A percentile compares a stretch with the other conserved stretches of the same genome.
phyloP scores from a whole-genome alignment of 225 moss, liverwort and hornwort genomes.

The Sphagnum tenellum region DNA sequence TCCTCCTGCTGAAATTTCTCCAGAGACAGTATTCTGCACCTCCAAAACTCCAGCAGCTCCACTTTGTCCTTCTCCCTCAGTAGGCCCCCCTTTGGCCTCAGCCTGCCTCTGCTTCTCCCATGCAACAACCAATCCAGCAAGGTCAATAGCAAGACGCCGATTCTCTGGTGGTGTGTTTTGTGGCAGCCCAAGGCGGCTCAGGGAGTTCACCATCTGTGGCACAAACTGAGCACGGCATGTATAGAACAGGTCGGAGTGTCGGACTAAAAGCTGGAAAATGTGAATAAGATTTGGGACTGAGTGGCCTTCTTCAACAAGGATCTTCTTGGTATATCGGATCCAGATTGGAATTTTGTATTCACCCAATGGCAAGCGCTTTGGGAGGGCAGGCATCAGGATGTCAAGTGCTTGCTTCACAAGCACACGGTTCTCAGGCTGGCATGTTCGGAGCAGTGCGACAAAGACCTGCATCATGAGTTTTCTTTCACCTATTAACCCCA shows the following conservation, averaged over 20 bases:
- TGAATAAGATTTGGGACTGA: conserved; percentile 97
- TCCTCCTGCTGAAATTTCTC: conserved; percentile 4
- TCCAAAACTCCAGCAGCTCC: conserved; percentile 19
- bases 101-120: conserved; percentile 98
- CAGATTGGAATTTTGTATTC: conserved; percentile 99
- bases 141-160: conserved; percentile 93
- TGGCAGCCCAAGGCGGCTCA: conserved; percentile 91
- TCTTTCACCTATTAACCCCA: too few relatives aligned
- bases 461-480: conserved; percentile 53
- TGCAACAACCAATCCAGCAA: conserved; percentile 94
- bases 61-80: conserved; percentile 72
- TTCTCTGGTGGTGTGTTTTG: conserved; percentile 94
- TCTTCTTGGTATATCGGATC: conserved; percentile 99
- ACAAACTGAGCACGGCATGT: conserved; percentile 97
- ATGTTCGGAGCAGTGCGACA: conserved; percentile 94
- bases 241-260: conserved; percentile 96
- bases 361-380: conserved; percentile 82
- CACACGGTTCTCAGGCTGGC: conserved; percentile 97
- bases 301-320: conserved; percentile 97
- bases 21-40: conserved; percentile 27
- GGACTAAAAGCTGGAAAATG: conserved; percentile 95
- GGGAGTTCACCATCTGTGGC: conserved; percentile 98
- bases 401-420: conserved; percentile 99
- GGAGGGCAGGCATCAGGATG: conserved; percentile 98
- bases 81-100: conserved; percentile 56